phyloP scores from a whole-genome alignment of 2,329 filamentous ascomycete genomes.

The Emergomyces orientalis region DNA sequence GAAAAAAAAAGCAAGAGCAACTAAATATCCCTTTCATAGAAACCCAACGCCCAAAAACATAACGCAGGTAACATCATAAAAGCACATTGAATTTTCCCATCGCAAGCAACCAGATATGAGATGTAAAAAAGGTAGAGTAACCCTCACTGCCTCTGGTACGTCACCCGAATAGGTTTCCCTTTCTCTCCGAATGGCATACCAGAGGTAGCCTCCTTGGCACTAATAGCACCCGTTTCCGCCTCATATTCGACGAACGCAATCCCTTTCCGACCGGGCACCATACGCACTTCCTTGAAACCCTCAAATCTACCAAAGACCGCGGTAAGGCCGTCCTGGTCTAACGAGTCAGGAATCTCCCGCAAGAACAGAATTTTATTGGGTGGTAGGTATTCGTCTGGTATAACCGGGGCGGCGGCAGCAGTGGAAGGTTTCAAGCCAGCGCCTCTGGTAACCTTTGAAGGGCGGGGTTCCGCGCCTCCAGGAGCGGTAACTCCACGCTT shows the following conservation, averaged over 20 bases:
- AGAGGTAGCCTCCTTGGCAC: conserved; percentile 85
- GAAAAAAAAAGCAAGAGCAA: not conserved
- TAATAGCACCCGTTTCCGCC: conserved; percentile 76
- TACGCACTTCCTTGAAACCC: conserved; percentile 84
- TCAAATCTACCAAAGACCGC: conserved; percentile 81
- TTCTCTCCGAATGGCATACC: conserved; percentile 70
- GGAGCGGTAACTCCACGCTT: conserved; percentile 52
- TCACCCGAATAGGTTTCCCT: conserved; percentile 78
- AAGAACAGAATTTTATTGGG: conserved; percentile 96
- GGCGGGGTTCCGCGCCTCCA: conserved; percentile 43
- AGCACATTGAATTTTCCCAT: not conserved
- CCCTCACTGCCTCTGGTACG: conserved; percentile 78
- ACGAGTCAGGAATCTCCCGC: conserved; percentile 81
- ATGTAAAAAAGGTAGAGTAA: conserved; percentile 11
- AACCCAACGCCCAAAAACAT: conserved; percentile 15
- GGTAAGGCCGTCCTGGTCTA: conserved; percentile 69
- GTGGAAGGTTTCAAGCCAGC: conserved; percentile 69
- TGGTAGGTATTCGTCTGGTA: conserved; percentile 95
- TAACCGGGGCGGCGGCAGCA: conserved; percentile 57
- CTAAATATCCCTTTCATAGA: not conserved
- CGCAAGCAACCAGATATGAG: not conserved
- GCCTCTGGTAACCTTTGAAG: conserved; percentile 60
- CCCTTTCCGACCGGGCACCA: conserved; percentile 75
- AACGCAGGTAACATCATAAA: conserved; percentile 11
- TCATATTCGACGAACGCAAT: conserved; percentile 98